These are phyloP conservation scores for Schizophyllum commune DNA, from an alignment of 1,284 basidiomycete species.

Conservation along the genomic window DNA sequence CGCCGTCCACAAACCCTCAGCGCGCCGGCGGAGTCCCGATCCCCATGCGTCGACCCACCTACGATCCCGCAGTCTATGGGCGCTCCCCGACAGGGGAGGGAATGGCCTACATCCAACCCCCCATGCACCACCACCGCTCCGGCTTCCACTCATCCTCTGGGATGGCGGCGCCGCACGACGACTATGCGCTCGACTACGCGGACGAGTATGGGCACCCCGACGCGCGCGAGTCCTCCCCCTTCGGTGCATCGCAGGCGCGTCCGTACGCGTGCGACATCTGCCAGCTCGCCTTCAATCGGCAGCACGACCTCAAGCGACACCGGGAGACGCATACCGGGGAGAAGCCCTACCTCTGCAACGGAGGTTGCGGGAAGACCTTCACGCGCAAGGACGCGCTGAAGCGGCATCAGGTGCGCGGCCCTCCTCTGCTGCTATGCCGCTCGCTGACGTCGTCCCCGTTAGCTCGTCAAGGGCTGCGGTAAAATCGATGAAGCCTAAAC, in stretches of 20 bases:
- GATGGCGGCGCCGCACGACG: background rate
- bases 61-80: background rate
- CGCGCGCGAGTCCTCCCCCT: background rate
- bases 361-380: slow-evolving; percentile 76
- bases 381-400: slow-evolving; percentile 78
- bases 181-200: background rate
- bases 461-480: slow-evolving; percentile 75
- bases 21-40: background rate
- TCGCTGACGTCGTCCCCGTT: slow-evolving; percentile 15
- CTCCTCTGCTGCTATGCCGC: slow-evolving; percentile 2
- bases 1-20: background rate
- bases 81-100: background rate
- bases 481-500: slow-evolving; percentile 50
- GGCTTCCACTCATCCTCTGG: background rate
- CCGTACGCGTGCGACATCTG: slow-evolving; percentile 74
- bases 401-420: slow-evolving; percentile 58
- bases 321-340: slow-evolving; percentile 75
- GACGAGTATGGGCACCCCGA: background rate
- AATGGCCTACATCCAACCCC: background rate
- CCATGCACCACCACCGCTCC: background rate
- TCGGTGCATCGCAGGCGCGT: slow-evolving; percentile 39
- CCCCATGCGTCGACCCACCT: background rate
- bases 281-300: slow-evolving; percentile 73
- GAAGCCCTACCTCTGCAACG: slow-evolving; percentile 73
- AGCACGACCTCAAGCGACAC: slow-evolving; percentile 76